phyloP scores from a whole-genome alignment of 768 basidiomycete species.

The Suillus americanus region DNA sequence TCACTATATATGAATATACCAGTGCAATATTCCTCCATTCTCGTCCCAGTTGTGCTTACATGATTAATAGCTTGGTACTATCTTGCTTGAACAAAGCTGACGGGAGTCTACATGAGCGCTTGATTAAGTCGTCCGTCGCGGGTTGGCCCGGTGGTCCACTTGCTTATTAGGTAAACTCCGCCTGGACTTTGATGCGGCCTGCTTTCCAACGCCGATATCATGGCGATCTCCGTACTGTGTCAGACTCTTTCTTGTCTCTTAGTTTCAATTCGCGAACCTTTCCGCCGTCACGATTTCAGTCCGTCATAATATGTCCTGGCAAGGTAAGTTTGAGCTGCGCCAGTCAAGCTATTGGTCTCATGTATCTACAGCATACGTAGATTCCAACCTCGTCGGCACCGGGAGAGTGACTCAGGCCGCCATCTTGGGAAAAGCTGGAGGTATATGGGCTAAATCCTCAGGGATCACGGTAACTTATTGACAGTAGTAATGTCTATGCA shows the following conservation, averaged over 20 bases:
- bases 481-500: constrained; percentile 18
- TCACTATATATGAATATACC: not conserved
- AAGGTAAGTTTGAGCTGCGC: constrained; percentile 56
- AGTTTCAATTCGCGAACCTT: constrained; percentile 7
- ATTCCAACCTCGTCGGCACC: constrained; percentile 72
- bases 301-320: constrained; percentile 62
- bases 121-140: not conserved
- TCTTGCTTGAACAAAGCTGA: too few species aligned
- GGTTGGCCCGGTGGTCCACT: not conserved
- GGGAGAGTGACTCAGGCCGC: constrained; percentile 77
- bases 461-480: constrained; percentile 16
- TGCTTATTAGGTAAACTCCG: constrained; percentile 2
- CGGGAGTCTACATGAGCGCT: too few species aligned
- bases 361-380: constrained; percentile 66
- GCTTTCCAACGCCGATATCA: constrained; percentile 25
- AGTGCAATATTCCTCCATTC: not conserved
- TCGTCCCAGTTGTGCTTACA: not conserved
- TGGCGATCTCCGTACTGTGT: constrained; percentile 25
- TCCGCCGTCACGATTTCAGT: constrained; percentile 7
- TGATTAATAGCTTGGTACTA: not conserved
- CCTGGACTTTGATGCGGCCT: constrained; percentile 6
- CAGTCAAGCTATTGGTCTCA: not conserved
- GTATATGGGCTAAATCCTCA: constrained; percentile 32
- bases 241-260: constrained; percentile 5
- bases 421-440: constrained; percentile 31